These are phyloP conservation scores for Fraxinus baroniana DNA, from an alignment of 305 asterid genomes.

Conservation along the genomic window DNA sequence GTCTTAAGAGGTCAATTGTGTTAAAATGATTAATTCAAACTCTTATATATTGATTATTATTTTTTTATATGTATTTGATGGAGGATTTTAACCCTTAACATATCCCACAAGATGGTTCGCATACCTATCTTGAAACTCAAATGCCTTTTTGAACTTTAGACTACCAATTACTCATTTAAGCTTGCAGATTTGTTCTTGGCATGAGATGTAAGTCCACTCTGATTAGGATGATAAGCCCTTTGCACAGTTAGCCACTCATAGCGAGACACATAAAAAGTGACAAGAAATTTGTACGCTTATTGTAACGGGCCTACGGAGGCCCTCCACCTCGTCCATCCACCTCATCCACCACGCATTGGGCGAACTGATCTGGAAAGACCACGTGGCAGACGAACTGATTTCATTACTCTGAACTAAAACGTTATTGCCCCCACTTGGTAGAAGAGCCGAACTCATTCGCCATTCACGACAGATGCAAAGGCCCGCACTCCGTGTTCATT, in stretches of 20 bases:
- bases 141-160: not conserved
- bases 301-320: too few species aligned
- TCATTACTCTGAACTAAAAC: too few species aligned
- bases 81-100: not conserved
- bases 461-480: too few species aligned
- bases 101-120: not conserved
- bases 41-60: too few species aligned
- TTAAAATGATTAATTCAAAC: not conserved
- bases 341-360: too few species aligned
- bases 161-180: not conserved
- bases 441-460: too few species aligned
- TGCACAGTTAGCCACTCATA: not conserved
- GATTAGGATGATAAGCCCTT: not conserved
- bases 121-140: not conserved
- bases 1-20: not conserved
- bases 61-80: not conserved
- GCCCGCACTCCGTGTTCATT: too few species aligned
- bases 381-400: too few species aligned
- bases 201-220: not conserved
- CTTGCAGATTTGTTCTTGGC: not conserved
- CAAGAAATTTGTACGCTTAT: not conserved
- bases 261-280: not conserved
- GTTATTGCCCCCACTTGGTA: too few species aligned
- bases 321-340: too few species aligned
- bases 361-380: too few species aligned